Evolutionary conservation across 192 early-diverging fungal species (phyloP).

Genomic region (Rhizophagus clarus): DNA sequence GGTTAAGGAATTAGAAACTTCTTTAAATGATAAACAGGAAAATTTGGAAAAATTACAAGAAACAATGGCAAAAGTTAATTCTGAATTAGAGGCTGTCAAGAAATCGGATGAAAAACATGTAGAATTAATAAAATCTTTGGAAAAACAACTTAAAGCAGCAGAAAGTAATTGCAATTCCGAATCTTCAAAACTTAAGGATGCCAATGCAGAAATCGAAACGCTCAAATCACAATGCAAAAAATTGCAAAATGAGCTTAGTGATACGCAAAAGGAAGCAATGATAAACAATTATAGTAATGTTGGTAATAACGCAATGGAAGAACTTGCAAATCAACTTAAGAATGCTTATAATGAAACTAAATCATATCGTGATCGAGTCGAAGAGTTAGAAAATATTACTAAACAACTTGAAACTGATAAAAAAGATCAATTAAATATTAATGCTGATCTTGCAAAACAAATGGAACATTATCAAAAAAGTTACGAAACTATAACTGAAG

Average conservation of each 20-base stretch:
- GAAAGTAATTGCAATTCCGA: background rate
- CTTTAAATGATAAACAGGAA: background rate
- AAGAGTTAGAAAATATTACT: slow-evolving; percentile 19
- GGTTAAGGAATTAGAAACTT: background rate
- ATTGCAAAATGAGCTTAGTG: slow-evolving; percentile 20
- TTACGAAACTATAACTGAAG: slow-evolving; percentile 40
- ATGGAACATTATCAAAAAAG: slow-evolving; percentile 39
- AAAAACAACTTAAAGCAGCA: background rate
- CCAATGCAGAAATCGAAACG: background rate
- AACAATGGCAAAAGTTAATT: background rate
- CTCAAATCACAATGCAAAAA: slow-evolving; percentile 5
- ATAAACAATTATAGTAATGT: slow-evolving; percentile 5
- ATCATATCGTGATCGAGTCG: slow-evolving; percentile 4
- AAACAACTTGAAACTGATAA: slow-evolving; percentile 23
- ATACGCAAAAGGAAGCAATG: background rate
- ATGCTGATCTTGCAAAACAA: slow-evolving; percentile 14
- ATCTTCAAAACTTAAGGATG: slow-evolving; percentile 1
- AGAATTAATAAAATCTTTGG: background rate
- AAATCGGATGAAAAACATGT: background rate
- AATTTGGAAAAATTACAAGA: background rate
- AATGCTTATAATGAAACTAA: slow-evolving; percentile 1
- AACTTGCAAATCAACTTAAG: slow-evolving; percentile 5
- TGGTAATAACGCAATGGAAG: slow-evolving; percentile 1
- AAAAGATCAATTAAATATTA: background rate
- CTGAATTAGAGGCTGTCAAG: background rate